phyloP scores from a whole-genome alignment of 495 filamentous ascomycete genomes.

The Lasiosphaeriaceae sp. region DNA sequence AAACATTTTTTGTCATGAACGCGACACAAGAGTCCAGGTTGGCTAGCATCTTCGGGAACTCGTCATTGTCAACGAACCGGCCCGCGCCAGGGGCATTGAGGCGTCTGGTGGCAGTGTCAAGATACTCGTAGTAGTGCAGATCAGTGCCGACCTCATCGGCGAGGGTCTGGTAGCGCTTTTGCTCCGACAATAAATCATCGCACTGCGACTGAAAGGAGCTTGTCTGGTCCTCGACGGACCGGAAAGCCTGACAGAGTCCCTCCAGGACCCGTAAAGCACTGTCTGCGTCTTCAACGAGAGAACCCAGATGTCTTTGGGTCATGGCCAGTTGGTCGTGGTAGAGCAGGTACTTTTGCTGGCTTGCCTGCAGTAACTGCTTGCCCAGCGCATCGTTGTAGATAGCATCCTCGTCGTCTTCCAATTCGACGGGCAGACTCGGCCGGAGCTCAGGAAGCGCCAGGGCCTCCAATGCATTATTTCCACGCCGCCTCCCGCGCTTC shows the following conservation, averaged over 20 bases:
- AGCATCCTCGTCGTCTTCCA: constrained; percentile 43
- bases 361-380: constrained; percentile 67
- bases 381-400: constrained; percentile 57
- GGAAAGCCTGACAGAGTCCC: constrained; percentile 76
- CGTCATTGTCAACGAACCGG: constrained; percentile 72
- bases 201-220: constrained; percentile 88
- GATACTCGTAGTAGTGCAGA: constrained; percentile 83
- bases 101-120: constrained; percentile 83
- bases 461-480: constrained; percentile 38
- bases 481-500: constrained; percentile 37
- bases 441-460: constrained; percentile 48
- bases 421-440: constrained; percentile 44
- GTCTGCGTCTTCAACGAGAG: constrained; percentile 71
- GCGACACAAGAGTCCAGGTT: constrained; percentile 84
- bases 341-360: constrained; percentile 76
- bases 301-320: constrained; percentile 73
- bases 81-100: constrained; percentile 89
- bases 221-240: constrained; percentile 81
- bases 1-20: constrained; percentile 80
- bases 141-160: constrained; percentile 80
- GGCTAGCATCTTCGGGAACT: constrained; percentile 78
- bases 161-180: constrained; percentile 68
- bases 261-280: constrained; percentile 69
- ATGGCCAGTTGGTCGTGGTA: constrained; percentile 76
- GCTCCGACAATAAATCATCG: constrained; percentile 75